These are phyloP conservation scores for Globisporangium camurandrum DNA, from an alignment of 352 stramenopile genomes.

Conservation along the genomic window DNA sequence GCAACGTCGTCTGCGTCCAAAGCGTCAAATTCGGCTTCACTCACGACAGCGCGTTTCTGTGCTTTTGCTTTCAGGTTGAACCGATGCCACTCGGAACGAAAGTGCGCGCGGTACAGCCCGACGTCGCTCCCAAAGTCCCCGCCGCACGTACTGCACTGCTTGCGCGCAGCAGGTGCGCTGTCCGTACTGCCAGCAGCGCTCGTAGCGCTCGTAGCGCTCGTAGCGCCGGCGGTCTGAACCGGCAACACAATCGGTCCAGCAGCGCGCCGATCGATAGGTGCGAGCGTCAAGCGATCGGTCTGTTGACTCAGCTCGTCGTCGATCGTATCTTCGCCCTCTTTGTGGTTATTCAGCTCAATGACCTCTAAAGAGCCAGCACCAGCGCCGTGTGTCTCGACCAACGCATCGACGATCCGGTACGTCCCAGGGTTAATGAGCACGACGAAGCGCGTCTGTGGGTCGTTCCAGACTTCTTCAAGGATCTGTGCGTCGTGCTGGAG, in stretches of 20 bases:
- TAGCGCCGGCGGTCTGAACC: constrained; percentile 2
- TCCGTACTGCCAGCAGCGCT: constrained; percentile 4
- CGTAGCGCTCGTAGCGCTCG: constrained; percentile 3
- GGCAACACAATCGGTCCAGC: constrained; percentile 6
- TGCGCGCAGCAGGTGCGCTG: constrained; percentile 31
- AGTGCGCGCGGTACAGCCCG: constrained; percentile 89
- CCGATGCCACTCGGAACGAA: constrained; percentile 94
- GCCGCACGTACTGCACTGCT: constrained; percentile 89
- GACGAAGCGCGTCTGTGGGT: constrained; percentile 43
- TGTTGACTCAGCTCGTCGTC: constrained; percentile 89
- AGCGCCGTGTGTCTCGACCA: constrained; percentile 54
- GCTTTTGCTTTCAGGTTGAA: constrained; percentile 97
- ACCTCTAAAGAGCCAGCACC: constrained; percentile 78
- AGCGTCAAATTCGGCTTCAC: constrained; percentile 46
- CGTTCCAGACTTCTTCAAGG: constrained; percentile 49
- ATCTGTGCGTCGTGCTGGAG: constrained; percentile 60
- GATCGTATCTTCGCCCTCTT: constrained; percentile 88
- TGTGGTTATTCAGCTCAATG: constrained; percentile 88
- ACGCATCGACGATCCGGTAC: constrained; percentile 67
- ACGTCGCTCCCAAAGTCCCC: constrained; percentile 85
- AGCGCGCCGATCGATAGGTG: constrained; percentile 9
- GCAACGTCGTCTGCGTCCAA: constrained; percentile 54
- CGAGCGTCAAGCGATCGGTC: constrained; percentile 58
- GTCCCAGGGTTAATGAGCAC: constrained; percentile 69
- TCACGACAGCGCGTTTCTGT: constrained; percentile 75